phyloP scores from a whole-genome alignment of 805 yeast genomes.

The Cyberlindnera galapagoensis region DNA sequence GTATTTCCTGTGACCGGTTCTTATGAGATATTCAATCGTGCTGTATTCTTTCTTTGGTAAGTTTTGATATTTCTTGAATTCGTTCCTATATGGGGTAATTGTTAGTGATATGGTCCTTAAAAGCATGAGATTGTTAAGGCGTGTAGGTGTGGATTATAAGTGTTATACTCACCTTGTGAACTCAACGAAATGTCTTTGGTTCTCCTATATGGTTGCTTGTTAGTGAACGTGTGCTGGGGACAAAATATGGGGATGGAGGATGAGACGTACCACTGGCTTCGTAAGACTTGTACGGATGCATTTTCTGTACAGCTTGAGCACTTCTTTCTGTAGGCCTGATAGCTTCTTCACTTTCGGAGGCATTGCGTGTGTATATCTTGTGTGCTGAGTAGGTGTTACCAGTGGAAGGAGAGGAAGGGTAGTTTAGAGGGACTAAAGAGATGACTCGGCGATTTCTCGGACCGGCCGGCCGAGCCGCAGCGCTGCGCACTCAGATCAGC shows the following conservation, averaged over 20 bases:
- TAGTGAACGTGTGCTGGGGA: neutral
- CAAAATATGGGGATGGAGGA: neutral
- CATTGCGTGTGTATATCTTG: too few species aligned
- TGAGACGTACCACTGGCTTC: conserved; percentile 33
- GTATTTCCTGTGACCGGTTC: conserved; percentile 65
- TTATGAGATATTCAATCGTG: conserved; percentile 76
- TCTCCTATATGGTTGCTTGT: conserved; percentile 23
- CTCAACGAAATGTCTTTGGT: conserved; percentile 35
- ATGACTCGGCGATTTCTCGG: too few species aligned
- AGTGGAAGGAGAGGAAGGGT: too few species aligned
- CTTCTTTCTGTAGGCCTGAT: conserved; percentile 49
- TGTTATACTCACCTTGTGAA: conserved; percentile 31
- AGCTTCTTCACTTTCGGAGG: conserved; percentile 23
- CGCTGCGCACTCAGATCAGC: too few species aligned
- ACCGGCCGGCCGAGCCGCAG: too few species aligned
- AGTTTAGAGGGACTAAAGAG: too few species aligned
- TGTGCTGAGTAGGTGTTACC: too few species aligned
- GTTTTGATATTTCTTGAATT: conserved; percentile 51
- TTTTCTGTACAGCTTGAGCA: conserved; percentile 39
- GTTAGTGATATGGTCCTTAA: conserved; percentile 1
- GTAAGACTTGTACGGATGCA: conserved; percentile 38
- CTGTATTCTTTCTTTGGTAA: conserved; percentile 75
- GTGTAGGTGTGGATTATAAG: neutral
- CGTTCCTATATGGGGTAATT: conserved; percentile 25
- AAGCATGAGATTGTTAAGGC: too few species aligned